phyloP scores from a whole-genome alignment of 176 grass and related monocot genomes.

The Oryza meridionalis region DNA sequence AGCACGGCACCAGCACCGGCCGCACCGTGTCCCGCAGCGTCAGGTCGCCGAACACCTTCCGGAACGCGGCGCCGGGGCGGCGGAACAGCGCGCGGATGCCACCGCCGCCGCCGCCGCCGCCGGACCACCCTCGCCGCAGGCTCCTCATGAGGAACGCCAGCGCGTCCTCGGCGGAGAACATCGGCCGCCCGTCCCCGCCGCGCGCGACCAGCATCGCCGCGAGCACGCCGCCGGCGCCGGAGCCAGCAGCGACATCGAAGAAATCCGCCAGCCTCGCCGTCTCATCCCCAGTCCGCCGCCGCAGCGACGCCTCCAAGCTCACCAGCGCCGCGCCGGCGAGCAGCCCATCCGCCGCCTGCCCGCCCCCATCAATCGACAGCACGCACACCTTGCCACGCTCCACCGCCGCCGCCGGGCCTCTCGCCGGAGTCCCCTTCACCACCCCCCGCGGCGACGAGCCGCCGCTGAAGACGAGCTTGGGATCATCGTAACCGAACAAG shows the following conservation, averaged over 20 bases:
- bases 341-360: slow-evolving; percentile 67
- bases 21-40: slow-evolving; percentile 74
- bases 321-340: slow-evolving; percentile 72
- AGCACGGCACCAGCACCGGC: slow-evolving; percentile 86
- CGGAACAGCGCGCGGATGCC: slow-evolving; percentile 59
- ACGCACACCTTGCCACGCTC: slow-evolving; percentile 61
- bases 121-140: slow-evolving; percentile 38
- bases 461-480: slow-evolving; percentile 58
- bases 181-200: slow-evolving; percentile 50
- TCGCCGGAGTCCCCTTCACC: slow-evolving; percentile 15
- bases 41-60: slow-evolving; percentile 65
- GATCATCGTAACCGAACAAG: slow-evolving; percentile 83
- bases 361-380: slow-evolving; percentile 89
- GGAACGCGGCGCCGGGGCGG: slow-evolving; percentile 34
- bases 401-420: neutral
- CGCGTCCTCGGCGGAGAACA: slow-evolving; percentile 82
- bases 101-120: neutral
- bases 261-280: slow-evolving; percentile 67
- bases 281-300: slow-evolving; percentile 55
- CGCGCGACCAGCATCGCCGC: slow-evolving; percentile 82
- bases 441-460: neutral
- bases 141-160: slow-evolving; percentile 62
- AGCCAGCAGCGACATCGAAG: slow-evolving; percentile 87
- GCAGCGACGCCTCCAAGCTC: slow-evolving; percentile 69
- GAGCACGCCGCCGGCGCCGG: slow-evolving; percentile 86